These are phyloP conservation scores for Verbena officinalis DNA, from an alignment of 257 asterid genomes.

Conservation along the genomic window DNA sequence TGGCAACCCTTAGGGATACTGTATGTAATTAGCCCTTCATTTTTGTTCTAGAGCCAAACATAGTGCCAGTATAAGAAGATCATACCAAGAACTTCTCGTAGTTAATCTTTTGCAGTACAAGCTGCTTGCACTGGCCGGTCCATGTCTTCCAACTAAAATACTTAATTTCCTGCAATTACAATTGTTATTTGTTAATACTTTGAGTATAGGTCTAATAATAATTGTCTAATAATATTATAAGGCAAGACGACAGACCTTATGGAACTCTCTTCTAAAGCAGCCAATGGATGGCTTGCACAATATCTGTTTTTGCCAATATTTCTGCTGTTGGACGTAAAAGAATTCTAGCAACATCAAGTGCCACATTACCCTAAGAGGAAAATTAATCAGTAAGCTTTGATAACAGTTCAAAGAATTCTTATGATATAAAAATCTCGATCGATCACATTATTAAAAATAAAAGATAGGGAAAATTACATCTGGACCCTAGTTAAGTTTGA, in stretches of 20 bases:
- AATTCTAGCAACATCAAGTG: slow-evolving; percentile 93
- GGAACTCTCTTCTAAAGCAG: slow-evolving; percentile 70
- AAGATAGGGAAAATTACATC: too few species aligned
- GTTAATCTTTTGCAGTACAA: slow-evolving; percentile 88
- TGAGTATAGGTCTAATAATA: slow-evolving; percentile 16
- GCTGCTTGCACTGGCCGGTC: slow-evolving; percentile 98
- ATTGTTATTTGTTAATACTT: slow-evolving; percentile 4
- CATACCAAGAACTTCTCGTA: slow-evolving; percentile 83
- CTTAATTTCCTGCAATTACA: slow-evolving; percentile 69
- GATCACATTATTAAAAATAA: too few species aligned
- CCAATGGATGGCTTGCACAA: slow-evolving; percentile 76
- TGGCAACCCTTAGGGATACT: too few species aligned
- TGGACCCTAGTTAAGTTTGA: too few species aligned
- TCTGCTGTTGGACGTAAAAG: slow-evolving; percentile 79
- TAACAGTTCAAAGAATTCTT: not conserved
- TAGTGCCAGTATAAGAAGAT: too few species aligned
- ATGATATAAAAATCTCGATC: too few species aligned
- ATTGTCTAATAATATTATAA: not conserved
- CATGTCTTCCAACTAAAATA: slow-evolving; percentile 95
- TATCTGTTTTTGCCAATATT: slow-evolving; percentile 83
- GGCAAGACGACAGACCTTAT: slow-evolving; percentile 59
- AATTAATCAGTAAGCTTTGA: slow-evolving; percentile 10
- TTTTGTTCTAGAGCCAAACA: too few species aligned
- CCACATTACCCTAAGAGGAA: slow-evolving; percentile 82
- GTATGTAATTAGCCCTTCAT: too few species aligned